A percentile compares a stretch with the other conserved stretches of the same genome.
Evolutionary conservation across 805 yeast species (phyloP).

Genomic region (Ogataea paradorogensis): DNA sequence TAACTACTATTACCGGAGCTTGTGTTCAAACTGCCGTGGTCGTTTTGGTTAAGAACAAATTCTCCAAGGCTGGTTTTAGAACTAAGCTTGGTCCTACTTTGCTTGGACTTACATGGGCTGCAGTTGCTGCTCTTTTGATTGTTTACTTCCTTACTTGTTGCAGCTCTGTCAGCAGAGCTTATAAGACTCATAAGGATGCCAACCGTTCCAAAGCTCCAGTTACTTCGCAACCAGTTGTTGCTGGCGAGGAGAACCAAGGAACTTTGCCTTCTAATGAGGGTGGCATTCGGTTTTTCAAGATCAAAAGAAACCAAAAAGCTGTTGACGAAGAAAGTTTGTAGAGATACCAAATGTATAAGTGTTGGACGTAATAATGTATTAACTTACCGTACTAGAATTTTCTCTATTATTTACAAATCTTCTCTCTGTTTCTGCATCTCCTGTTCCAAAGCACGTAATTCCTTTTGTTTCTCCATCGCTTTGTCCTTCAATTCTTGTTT

Average conservation of each 20-base stretch:
- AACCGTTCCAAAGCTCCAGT: constrained; percentile 10
- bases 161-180: constrained; percentile 46
- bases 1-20: constrained; percentile 61
- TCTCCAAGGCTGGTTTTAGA: constrained; percentile 43
- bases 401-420: constrained; percentile 1
- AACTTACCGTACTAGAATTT: no score
- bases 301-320: constrained; percentile 51
- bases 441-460: constrained; percentile 22
- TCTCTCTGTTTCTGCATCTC: constrained; percentile 20
- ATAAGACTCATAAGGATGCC: constrained; percentile 46
- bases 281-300: constrained; percentile 76
- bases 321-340: constrained; percentile 38
- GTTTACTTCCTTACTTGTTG: constrained; percentile 53
- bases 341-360: constrained; percentile 1
- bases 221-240: constrained; percentile 14
- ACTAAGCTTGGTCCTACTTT: constrained; percentile 55
- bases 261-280: constrained; percentile 38
- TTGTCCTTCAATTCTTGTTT: constrained; percentile 21
- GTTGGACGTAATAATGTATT: background rate
- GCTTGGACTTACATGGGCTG: constrained; percentile 70
- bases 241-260: constrained; percentile 27
- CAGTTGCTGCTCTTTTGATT: constrained; percentile 51
- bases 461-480: constrained; percentile 25
- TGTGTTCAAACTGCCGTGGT: constrained; percentile 71
- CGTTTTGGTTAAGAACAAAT: constrained; percentile 73